Base-by-base conservation (phyloP, 495 filamentous ascomycete species). In the Aspergillus cavernicola region DNA sequence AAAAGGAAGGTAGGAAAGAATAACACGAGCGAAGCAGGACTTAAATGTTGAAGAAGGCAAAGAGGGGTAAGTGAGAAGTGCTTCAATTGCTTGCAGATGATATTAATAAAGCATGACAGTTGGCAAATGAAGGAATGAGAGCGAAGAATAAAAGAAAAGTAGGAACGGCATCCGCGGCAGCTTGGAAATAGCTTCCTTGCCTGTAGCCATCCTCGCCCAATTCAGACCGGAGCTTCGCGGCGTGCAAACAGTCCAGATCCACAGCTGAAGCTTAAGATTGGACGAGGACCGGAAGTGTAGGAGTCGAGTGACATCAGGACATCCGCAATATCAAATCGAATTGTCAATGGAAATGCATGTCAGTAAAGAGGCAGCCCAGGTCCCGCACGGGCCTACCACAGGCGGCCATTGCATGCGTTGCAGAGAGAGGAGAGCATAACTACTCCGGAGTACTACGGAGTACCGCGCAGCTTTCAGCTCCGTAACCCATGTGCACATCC, bases 1-100 rank as follows among this genome's bases (percentile, higher is more conserved):
- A 29, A 38, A 1, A 10, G 8, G 13, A 26, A 37, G n/a, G 22
- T 8, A 37, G 35, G 29, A 9, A 36, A 29, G n/a, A 10, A 13
- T 8, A n/a, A 22, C n/a, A n/a, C n/a, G n/a, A n/a, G n/a, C n/a
- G n/a, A n/a, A n/a, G n/a, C n/a, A n/a, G n/a, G n/a, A n/a, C n/a
- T n/a, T 35, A 12, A 15, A 7, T 6, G 9, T 28, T 4, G 24
- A 28, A 28, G 24, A 42, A 35, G 44, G 37, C 19, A 54, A 41
- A 47, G 52, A 54, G 52, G 52, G 52, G 52, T 54, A 54, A 54
- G 24, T 22, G 50, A 43, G 46, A 33, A 39, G 47, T 18, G 20
- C 39, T 12, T 20, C 20, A 32, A 49, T 50, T 39, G 22, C 12
- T 19, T 26, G 50, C 39, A 45, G 42, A 40, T 18, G 18, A 29